Percentiles rank a stretch among this genome's conserved stretches.
Conservation (phyloP, 805 yeast species). For the Kluyveromyces wickerhamii region DNA sequence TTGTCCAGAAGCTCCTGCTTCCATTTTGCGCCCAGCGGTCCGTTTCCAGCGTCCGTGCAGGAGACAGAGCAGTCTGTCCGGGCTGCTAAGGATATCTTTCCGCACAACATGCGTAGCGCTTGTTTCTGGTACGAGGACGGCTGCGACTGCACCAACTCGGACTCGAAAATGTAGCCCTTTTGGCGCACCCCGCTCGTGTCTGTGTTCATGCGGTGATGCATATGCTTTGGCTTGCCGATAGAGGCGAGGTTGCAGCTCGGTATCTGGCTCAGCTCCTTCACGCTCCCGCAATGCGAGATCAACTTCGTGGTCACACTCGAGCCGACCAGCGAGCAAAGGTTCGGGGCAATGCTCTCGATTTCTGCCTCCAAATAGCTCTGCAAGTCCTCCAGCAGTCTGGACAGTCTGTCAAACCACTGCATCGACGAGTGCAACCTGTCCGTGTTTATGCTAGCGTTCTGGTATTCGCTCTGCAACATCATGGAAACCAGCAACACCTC, state of each 20-base stretch:
- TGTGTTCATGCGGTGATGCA: conserved; percentile 27
- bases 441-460: conserved; percentile 31
- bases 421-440: conserved; percentile 33
- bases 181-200: conserved; percentile 43
- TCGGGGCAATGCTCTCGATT: conserved; percentile 65
- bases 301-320: conserved; percentile 66
- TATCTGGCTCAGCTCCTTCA: conserved; percentile 52
- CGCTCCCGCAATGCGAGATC: conserved; percentile 60
- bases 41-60: conserved; percentile 35
- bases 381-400: conserved; percentile 36
- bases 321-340: conserved; percentile 65
- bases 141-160: conserved; percentile 50
- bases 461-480: conserved; percentile 50
- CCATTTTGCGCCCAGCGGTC: conserved; percentile 52
- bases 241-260: conserved; percentile 84
- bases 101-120: conserved; percentile 72
- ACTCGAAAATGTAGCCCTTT: conserved; percentile 60
- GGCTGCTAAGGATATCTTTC: conserved; percentile 74
- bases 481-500: conserved; percentile 65
- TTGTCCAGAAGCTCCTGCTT: conserved; percentile 50
- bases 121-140: conserved; percentile 54
- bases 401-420: conserved; percentile 39
- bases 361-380: conserved; percentile 48
- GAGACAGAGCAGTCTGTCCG: conserved; percentile 71
- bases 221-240: conserved; percentile 45